phyloP scores from a whole-genome alignment of 1,284 basidiomycete genomes.

The Cutaneotrichosporon sp. region DNA sequence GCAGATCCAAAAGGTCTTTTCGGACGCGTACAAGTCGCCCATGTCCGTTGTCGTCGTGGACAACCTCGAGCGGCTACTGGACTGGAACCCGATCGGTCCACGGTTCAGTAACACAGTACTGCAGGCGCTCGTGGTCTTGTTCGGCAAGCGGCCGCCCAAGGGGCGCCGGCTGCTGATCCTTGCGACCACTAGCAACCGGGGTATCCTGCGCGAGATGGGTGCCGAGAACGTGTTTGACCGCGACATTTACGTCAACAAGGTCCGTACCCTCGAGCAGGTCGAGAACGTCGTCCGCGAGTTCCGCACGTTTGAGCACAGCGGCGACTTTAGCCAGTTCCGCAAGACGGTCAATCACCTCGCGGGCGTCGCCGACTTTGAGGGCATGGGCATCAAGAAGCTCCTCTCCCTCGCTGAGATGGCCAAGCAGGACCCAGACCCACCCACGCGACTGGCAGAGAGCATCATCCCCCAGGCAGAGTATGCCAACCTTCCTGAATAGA shows the following conservation, averaged over 20 bases:
- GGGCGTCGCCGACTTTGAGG: conserved; percentile 54
- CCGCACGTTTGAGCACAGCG: conserved; percentile 66
- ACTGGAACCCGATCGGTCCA: conserved; percentile 97
- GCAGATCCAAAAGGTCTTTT: conserved; percentile 88
- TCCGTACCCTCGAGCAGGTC: conserved; percentile 66
- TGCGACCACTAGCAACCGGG: conserved; percentile 83
- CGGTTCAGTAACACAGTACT: conserved; percentile 92
- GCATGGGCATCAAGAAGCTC: conserved; percentile 88
- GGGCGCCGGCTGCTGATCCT: conserved; percentile 87
- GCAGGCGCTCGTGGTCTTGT: conserved; percentile 83
- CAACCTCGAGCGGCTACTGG: conserved; percentile 80
- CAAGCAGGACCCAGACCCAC: conserved; percentile 78
- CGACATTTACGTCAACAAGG: conserved; percentile 77
- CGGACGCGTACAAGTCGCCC: conserved; percentile 96
- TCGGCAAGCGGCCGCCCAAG: conserved; percentile 89
- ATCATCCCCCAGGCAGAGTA: conserved; percentile 51
- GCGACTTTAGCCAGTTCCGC: conserved; percentile 56
- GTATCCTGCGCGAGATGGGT: conserved; percentile 85
- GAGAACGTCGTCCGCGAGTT: conserved; percentile 78
- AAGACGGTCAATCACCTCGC: conserved; percentile 54
- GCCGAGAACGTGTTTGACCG: conserved; percentile 83
- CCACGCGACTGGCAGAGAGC: conserved; percentile 65
- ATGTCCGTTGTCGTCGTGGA: conserved; percentile 96
- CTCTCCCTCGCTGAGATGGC: conserved; percentile 94
- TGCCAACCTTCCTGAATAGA: too few species aligned